These are phyloP conservation scores for Xylariaceae sp. DNA, from an alignment of 2,329 filamentous ascomycete genomes.

Conservation along the genomic window DNA sequence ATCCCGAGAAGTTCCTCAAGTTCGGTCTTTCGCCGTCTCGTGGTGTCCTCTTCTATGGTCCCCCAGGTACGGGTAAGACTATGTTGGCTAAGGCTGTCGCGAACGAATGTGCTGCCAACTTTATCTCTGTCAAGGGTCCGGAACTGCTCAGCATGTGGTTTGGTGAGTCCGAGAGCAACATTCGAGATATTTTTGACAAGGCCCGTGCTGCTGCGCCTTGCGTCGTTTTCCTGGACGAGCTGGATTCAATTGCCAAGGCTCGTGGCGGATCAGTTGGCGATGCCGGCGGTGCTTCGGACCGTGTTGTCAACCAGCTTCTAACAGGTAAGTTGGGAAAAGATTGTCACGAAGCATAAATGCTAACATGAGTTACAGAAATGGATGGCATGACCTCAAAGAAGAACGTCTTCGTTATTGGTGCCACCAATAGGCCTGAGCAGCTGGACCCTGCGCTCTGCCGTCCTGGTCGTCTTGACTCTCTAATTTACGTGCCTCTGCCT, in stretches of 20 bases:
- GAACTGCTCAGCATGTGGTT: constrained; percentile 99
- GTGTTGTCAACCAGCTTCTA: constrained; percentile 99
- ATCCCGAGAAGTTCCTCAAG: constrained; percentile 99
- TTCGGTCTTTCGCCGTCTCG: constrained; percentile 97
- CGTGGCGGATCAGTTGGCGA: constrained; percentile 96
- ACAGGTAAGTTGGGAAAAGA: constrained; percentile 69
- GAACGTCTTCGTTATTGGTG: constrained; percentile 99
- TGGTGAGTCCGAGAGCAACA: constrained; percentile 99
- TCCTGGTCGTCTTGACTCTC: constrained; percentile 96
- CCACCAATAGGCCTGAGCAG: constrained; percentile 98
- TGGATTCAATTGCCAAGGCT: constrained; percentile 99
- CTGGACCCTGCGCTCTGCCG: constrained; percentile 97
- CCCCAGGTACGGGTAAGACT: constrained; percentile 99
- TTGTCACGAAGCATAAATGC: constrained; percentile 32
- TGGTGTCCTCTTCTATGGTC: constrained; percentile 98
- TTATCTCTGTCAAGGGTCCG: constrained; percentile 98
- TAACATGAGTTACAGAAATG: constrained; percentile 75
- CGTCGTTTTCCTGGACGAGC: constrained; percentile 97
- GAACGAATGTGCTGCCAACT: constrained; percentile 99
- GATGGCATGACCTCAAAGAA: constrained; percentile 99
- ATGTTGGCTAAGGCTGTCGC: constrained; percentile 99
- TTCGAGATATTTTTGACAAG: constrained; percentile 99
- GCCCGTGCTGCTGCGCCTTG: constrained; percentile 96
- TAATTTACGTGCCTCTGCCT: constrained; percentile 97
- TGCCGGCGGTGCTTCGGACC: constrained; percentile 96